Base-by-base conservation (phyloP, 2,329 filamentous ascomycete genomes). In the Exophiala mesophila region DNA sequence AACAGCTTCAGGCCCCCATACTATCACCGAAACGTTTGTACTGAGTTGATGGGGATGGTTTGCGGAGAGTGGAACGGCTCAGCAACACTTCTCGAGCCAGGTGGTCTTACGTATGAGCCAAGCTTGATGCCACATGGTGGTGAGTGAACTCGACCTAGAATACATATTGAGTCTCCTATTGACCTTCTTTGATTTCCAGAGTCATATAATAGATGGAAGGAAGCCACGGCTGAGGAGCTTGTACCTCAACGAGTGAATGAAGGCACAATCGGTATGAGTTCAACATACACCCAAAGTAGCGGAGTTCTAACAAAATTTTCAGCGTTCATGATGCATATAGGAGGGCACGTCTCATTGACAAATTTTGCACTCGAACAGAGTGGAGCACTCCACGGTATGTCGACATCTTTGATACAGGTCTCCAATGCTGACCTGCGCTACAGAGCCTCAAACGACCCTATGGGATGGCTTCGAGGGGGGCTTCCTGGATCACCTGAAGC, bases 1-100 rank as follows among this genome's bases (percentile, higher is more conserved):
- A 58, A 67, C 46, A 65, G 63, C 8, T 66, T 64, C 44, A 59
- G 64, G 1, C 64, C 63, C 2, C 64, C 64, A 6, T 67, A 65
- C 52, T 67, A 66, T 46, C 64, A 67, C 47, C 63, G 64, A 26
- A 67, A 67, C 36, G 59, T 56, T 10, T 59, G 59, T 13, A 62
- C 62, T 4, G 64, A 65, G 44, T 44, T 66, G 8, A 64, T 65
- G 63, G 63, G 63, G 24, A 51, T 65, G 16, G 31, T 45, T 5
- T 45, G 38, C 18, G 45, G 45, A 10, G 37, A 43, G 24, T 46
- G 31, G 5, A 12, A 37, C 17, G 44, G 44, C 3, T 33, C 32
- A 3, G 31, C 20, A 17, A 33, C 18, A n/a, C 20, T 18, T 10
- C 28, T 47, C 21, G 35, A 38, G 13, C 34, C 44, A 9, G 44